Evolutionary conservation across 495 filamentous ascomycete species (phyloP).

Genomic region (Penicillium waksmanii): DNA sequence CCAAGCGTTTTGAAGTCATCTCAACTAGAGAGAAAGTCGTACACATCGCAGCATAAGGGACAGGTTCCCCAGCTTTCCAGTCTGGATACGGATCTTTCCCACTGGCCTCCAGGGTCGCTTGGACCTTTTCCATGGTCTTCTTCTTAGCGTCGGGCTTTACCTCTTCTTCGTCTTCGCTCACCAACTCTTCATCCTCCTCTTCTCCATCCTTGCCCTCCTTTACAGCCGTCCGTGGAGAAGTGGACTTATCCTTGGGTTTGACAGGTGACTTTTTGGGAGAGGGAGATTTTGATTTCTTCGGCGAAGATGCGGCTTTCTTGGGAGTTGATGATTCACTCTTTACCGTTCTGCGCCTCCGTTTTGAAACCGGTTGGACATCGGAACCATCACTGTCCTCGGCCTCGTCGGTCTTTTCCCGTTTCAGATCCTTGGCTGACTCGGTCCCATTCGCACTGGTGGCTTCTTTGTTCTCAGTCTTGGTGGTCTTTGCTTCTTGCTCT

Average conservation of each 20-base stretch:
- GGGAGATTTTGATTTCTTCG: slow-evolving; percentile 19
- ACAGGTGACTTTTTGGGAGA: slow-evolving; percentile 27
- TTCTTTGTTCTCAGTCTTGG: slow-evolving; percentile 50
- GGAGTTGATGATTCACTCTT: slow-evolving; percentile 8
- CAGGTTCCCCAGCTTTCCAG: slow-evolving; percentile 85
- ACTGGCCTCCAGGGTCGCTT: slow-evolving; percentile 68
- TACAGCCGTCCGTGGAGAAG: slow-evolving; percentile 28
- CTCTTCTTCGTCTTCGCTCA: slow-evolving; percentile 64
- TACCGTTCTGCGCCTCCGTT: slow-evolving; percentile 39
- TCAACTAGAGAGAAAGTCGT: slow-evolving; percentile 93
- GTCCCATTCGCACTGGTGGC: slow-evolving; percentile 13
- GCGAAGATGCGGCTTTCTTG: slow-evolving; percentile 16
- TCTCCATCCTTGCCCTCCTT: slow-evolving; percentile 47
- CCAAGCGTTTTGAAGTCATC: slow-evolving; percentile 85
- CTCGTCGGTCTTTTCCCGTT: slow-evolving; percentile 40
- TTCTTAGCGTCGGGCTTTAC: slow-evolving; percentile 75
- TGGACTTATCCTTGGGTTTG: slow-evolving; percentile 19
- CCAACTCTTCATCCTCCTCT: slow-evolving; percentile 53
- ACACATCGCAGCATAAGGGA: slow-evolving; percentile 94
- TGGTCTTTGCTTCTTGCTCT: slow-evolving; percentile 16
- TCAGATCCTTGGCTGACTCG: slow-evolving; percentile 30
- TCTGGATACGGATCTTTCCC: slow-evolving; percentile 87
- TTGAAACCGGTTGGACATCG: slow-evolving; percentile 57
- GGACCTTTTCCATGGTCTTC: slow-evolving; percentile 82
- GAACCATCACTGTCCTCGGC: slow-evolving; percentile 51